phyloP scores from a whole-genome alignment of 208 protist genomes.

The Acanthamoeba healyi region DNA sequence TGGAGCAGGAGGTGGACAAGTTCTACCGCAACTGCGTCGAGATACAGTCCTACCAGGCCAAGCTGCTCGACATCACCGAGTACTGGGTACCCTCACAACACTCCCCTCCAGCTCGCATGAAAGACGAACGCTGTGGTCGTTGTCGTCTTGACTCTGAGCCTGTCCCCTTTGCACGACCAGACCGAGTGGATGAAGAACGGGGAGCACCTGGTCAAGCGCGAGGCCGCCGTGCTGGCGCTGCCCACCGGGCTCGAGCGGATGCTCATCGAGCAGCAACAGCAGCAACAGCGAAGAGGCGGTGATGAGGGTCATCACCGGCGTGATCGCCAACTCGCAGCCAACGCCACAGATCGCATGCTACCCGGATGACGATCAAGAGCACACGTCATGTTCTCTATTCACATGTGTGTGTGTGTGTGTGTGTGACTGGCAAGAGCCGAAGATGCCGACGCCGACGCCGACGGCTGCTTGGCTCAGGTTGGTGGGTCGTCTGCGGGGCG shows the following conservation, averaged over 20 bases:
- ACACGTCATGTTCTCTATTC: too few relatives aligned
- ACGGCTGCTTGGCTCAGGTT: too few relatives aligned
- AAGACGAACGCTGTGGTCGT: not conserved
- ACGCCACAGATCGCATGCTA: too few relatives aligned
- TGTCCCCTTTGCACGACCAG: not conserved
- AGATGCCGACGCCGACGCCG: too few relatives aligned
- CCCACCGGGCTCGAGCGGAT: conserved; percentile 13
- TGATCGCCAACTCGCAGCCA: not conserved
- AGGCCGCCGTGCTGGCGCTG: not conserved
- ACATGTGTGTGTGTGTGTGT: too few relatives aligned
- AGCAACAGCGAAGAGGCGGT: not conserved
- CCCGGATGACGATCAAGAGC: too few relatives aligned
- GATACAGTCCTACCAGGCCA: conserved; percentile 20
- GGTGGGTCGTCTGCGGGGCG: too few relatives aligned
- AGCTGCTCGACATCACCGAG: conserved; percentile 15
- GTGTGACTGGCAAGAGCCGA: too few relatives aligned
- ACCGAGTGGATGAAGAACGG: conserved; percentile 44
- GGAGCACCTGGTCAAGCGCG: not conserved
- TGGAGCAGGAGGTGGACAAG: not conserved
- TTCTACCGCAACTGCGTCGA: not conserved
- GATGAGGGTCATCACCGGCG: too few relatives aligned
- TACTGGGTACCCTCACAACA: not conserved
- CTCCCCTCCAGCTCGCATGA: not conserved
- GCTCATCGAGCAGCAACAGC: not conserved
- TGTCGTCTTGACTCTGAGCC: too few relatives aligned